Conservation (phyloP, 441 rosid genomes). For the Raphanus hybrid region DNA sequence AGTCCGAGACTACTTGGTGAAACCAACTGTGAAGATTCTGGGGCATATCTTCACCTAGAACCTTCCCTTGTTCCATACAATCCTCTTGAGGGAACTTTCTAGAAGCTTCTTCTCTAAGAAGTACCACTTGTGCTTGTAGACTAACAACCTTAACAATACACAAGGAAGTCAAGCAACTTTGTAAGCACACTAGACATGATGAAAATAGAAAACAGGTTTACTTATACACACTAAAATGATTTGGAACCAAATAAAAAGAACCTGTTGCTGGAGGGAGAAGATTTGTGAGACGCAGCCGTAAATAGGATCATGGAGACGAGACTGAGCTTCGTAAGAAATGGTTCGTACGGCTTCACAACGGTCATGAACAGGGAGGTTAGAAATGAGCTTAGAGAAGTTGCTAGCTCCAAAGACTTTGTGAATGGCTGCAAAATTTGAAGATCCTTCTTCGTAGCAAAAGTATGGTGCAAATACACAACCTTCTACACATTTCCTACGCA, state of each 20-base stretch:
- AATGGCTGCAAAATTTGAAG: conserved; percentile 84
- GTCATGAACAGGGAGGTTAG: conserved; percentile 73
- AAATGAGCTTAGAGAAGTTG: conserved; percentile 87
- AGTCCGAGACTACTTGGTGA: conserved; percentile 16
- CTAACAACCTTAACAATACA: conserved; percentile 66
- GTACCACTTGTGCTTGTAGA: conserved; percentile 83
- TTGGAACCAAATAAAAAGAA: conserved; percentile 25
- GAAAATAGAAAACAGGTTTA: background rate
- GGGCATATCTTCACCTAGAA: conserved; percentile 26
- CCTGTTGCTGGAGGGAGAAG: conserved; percentile 97
- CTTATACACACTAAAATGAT: background rate
- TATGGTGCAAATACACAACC: conserved; percentile 98
- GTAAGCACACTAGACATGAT: conserved; percentile 15
- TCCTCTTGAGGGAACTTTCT: conserved; percentile 26
- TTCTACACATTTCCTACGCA: conserved; percentile 88
- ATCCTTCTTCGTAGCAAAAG: conserved; percentile 92
- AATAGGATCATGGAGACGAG: conserved; percentile 93
- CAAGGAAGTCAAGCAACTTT: conserved; percentile 11
- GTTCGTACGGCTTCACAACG: conserved; percentile 88
- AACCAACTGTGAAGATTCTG: conserved; percentile 38
- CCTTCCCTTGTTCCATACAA: conserved; percentile 28
- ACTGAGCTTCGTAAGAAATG: conserved; percentile 94
- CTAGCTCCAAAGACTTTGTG: conserved; percentile 98
- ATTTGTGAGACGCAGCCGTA: conserved; percentile 96
- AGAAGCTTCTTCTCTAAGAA: conserved; percentile 74